phyloP scores from a whole-genome alignment of 2,329 filamentous ascomycete genomes.

The Immersiporthe knoxdaviesiana region DNA sequence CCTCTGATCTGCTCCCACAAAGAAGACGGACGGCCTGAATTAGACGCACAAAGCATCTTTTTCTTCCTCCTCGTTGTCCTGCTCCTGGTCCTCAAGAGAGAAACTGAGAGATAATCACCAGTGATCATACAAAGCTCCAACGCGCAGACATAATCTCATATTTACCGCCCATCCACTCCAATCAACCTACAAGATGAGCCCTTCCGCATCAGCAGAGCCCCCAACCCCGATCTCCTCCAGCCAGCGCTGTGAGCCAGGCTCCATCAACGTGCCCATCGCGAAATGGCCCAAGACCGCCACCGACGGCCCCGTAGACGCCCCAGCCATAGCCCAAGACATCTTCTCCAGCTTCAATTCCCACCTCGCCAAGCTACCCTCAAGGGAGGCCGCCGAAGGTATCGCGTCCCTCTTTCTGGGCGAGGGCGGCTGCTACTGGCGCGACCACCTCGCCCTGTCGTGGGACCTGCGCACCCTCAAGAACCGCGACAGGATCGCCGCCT shows the following conservation, averaged over 20 bases:
- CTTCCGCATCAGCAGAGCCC: conserved; percentile 6
- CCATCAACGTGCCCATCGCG: conserved; percentile 55
- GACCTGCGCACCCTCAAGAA: conserved; percentile 56
- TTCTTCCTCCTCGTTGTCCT: too few relatives aligned
- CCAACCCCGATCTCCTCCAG: conserved; percentile 14
- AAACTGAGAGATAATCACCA: neutral
- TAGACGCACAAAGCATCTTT: too few relatives aligned
- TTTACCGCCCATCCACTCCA: neutral
- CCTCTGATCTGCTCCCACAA: too few relatives aligned
- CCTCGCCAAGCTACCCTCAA: conserved; percentile 41
- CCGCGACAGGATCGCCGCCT: conserved; percentile 43
- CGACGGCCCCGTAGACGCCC: conserved; percentile 40
- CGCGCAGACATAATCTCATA: neutral
- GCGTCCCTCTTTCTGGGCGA: conserved; percentile 43
- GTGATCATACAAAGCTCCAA: neutral
- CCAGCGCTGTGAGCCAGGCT: conserved; percentile 48
- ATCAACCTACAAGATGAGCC: conserved; percentile 22
- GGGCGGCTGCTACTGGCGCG: conserved; percentile 59
- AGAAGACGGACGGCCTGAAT: neutral
- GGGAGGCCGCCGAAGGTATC: conserved; percentile 17
- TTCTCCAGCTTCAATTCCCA: conserved; percentile 46
- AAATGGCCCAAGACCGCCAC: conserved; percentile 43
- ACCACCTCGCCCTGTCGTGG: conserved; percentile 61
- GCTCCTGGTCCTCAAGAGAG: too few relatives aligned
- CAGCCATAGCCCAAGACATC: conserved; percentile 43